Evolutionary conservation across 2,329 filamentous ascomycete species (phyloP).

Genomic region (Fusarium sp.): DNA sequence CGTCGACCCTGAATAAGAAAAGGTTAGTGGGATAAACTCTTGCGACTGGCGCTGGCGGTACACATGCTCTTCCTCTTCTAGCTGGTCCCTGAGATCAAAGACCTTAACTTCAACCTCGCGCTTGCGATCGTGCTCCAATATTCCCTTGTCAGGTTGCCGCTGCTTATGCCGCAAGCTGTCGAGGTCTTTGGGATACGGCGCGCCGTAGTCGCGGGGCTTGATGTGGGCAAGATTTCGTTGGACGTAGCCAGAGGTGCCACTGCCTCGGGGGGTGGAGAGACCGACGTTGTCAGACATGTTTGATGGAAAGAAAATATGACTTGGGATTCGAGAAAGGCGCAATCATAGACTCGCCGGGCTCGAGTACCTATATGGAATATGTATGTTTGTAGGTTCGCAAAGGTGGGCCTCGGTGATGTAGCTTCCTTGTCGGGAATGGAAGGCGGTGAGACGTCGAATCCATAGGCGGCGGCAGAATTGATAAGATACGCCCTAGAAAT

Average conservation of each 20-base stretch:
- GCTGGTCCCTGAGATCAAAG: constrained; percentile 86
- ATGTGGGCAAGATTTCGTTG: constrained; percentile 95
- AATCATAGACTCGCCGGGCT: background rate
- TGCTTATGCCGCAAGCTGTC: constrained; percentile 79
- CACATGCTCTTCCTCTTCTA: constrained; percentile 88
- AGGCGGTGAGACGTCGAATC: background rate
- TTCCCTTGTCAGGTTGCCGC: constrained; percentile 89
- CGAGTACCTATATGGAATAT: background rate
- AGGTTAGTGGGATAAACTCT: constrained; percentile 13
- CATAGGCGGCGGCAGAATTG: constrained; percentile 18
- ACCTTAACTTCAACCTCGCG: constrained; percentile 94
- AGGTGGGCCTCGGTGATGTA: constrained; percentile 32
- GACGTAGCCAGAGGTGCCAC: constrained; percentile 96
- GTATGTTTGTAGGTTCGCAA: constrained; percentile 14
- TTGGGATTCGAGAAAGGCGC: background rate
- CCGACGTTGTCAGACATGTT: constrained; percentile 97
- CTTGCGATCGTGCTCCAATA: constrained; percentile 93
- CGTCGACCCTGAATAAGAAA: constrained; percentile 71
- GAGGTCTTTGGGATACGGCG: constrained; percentile 80
- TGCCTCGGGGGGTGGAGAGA: constrained; percentile 92
- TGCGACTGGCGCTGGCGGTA: background rate
- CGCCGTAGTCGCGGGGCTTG: constrained; percentile 81
- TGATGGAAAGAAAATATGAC: background rate
- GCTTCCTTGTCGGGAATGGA: constrained; percentile 9
- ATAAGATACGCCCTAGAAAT: constrained; percentile 29